Base-by-base conservation (phyloP, 1,284 basidiomycete species). In the Mycena sp. region DNA sequence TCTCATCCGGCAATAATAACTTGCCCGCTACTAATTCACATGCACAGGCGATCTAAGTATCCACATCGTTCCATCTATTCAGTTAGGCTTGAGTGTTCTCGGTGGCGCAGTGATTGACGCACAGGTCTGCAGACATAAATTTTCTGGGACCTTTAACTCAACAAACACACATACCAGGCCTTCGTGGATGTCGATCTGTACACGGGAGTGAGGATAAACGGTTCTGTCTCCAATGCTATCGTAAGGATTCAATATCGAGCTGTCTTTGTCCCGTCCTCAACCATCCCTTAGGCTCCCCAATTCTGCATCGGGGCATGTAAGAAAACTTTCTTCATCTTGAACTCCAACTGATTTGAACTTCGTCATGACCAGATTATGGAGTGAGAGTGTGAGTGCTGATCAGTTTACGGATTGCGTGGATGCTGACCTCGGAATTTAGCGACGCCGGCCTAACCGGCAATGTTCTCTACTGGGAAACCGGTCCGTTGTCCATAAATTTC, bases 141-240 rank as follows among this genome's bases (percentile, higher is more conserved):
- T 28, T 16, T 21, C 25, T 26, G n/a, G 9, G 19, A 16, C 9
- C 4, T 48, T 29, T 11, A 23, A n/a, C 35, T 48, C 25, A 38
- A 17, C 16, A 26, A 2, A 19, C 19, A 17, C 6, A 35, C 16
- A 5, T n/a, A 4, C 4, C 46, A 63, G 41, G 54, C 35, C 1
- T 63, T 63, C 48, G 61, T 63, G 9, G 53, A 53, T 28, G 50
- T 44, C 17, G 56, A 63, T 41, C 25, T 63, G 12, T 63, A 52
- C 26, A 41, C 38, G 2, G 61, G 61, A 10, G 48, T 57, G 6
- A n/a, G 26, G 19, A 41, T 63, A 9, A 58, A 43, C 12, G 61
- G 61, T 11, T 45, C 40, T 6, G 54, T 58, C 6, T 57, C 51
- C 3, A 40, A 61, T 25, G 28, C 40, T 3, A 37, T 48, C 17